These are phyloP conservation scores for Phytopythium boreale DNA, from an alignment of 352 stramenopile genomes.

Conservation along the genomic window DNA sequence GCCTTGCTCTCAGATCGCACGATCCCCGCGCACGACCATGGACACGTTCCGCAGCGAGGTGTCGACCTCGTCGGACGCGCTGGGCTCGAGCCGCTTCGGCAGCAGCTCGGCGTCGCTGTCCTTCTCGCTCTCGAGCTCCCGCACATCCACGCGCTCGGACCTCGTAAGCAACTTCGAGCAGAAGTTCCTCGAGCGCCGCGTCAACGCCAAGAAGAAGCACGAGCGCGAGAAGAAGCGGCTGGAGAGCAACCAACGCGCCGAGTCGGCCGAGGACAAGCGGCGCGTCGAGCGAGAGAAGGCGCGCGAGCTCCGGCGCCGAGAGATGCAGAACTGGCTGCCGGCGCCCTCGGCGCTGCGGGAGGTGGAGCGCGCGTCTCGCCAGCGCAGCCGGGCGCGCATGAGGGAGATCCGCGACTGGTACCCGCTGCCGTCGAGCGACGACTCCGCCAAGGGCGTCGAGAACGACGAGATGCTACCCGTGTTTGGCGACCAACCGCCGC, in stretches of 20 bases:
- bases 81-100: slow-evolving; percentile 21
- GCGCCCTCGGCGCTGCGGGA: slow-evolving; percentile 27
- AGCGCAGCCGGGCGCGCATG: slow-evolving; percentile 41
- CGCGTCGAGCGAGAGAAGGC: slow-evolving; percentile 49
- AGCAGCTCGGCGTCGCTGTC: slow-evolving; percentile 30
- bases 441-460: background rate
- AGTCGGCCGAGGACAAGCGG: slow-evolving; percentile 42
- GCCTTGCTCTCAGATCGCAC: background rate
- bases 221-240: slow-evolving; percentile 44
- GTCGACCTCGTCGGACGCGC: slow-evolving; percentile 22
- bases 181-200: slow-evolving; percentile 51
- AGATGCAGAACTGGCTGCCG: slow-evolving; percentile 61
- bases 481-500: slow-evolving; percentile 19
- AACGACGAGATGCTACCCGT: slow-evolving; percentile 38
- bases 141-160: slow-evolving; percentile 39
- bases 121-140: slow-evolving; percentile 35
- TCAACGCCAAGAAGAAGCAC: slow-evolving; percentile 46
- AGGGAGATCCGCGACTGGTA: slow-evolving; percentile 54
- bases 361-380: slow-evolving; percentile 29
- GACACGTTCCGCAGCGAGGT: slow-evolving; percentile 42
- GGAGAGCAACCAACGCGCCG: slow-evolving; percentile 34
- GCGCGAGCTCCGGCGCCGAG: slow-evolving; percentile 30
- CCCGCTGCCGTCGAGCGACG: slow-evolving; percentile 9
- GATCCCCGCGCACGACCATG: slow-evolving; percentile 1
- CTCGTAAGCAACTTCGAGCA: slow-evolving; percentile 56